These are phyloP conservation scores for Apophysomyces sp. DNA, from an alignment of 371 early-diverging fungal genomes.

Conservation along the genomic window DNA sequence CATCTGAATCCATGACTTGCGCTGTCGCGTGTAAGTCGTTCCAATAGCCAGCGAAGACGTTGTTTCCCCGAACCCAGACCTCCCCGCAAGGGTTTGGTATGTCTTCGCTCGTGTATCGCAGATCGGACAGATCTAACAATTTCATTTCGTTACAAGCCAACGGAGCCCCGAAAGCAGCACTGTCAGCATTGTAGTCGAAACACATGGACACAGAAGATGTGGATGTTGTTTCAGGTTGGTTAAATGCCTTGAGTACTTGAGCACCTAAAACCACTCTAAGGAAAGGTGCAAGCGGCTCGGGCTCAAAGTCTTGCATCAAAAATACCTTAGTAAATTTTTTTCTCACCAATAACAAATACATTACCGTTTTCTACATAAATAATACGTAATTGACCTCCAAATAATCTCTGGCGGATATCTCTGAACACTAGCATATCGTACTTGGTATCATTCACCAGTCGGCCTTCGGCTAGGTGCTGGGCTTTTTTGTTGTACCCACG, in stretches of 20 bases:
- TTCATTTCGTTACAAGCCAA: slow-evolving; percentile 83
- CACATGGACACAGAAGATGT: slow-evolving; percentile 55
- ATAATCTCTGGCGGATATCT: slow-evolving; percentile 52
- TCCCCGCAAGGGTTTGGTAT: slow-evolving; percentile 79
- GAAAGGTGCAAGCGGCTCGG: slow-evolving; percentile 30
- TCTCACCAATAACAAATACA: too few relatives aligned
- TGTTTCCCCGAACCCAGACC: slow-evolving; percentile 58
- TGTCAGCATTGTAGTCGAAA: slow-evolving; percentile 51
- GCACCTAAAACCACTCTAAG: slow-evolving; percentile 52
- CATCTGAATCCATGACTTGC: slow-evolving; percentile 67
- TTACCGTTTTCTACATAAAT: slow-evolving; percentile 48
- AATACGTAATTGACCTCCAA: slow-evolving; percentile 86
- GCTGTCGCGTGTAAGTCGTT: slow-evolving; percentile 51
- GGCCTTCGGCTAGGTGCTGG: slow-evolving; percentile 36
- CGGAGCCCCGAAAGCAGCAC: slow-evolving; percentile 64
- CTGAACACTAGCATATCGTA: slow-evolving; percentile 53
- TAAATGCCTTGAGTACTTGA: slow-evolving; percentile 58
- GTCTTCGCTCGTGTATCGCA: slow-evolving; percentile 65
- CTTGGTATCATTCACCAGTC: slow-evolving; percentile 42
- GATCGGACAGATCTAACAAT: slow-evolving; percentile 77
- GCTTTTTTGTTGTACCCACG: slow-evolving; percentile 42
- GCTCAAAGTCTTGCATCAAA: not conserved
- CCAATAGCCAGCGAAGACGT: slow-evolving; percentile 51
- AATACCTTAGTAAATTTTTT: not conserved
- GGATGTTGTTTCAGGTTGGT: slow-evolving; percentile 61